Evolutionary conservation across 2,329 filamentous ascomycete genomes (phyloP).

Genomic region (Dendryphion nanum): DNA sequence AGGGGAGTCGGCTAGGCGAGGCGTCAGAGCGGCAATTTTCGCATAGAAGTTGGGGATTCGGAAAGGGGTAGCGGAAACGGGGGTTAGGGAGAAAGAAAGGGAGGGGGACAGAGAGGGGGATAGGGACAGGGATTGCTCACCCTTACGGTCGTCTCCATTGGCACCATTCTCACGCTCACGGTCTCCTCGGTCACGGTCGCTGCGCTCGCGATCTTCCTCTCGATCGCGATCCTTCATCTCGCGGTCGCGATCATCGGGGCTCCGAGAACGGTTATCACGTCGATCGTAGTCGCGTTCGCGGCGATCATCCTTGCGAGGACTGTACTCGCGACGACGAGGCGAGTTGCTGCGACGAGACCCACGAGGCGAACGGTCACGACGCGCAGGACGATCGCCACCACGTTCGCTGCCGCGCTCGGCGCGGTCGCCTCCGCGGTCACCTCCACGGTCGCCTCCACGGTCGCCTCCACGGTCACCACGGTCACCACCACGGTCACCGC

Average conservation of each 20-base stretch:
- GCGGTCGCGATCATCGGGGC: slow-evolving; percentile 49
- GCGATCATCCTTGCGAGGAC: slow-evolving; percentile 74
- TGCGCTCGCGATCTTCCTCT: slow-evolving; percentile 54
- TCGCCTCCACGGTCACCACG: slow-evolving; percentile 65
- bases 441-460: slow-evolving; percentile 31
- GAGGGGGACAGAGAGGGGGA: too few relatives aligned
- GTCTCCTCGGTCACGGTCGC: slow-evolving; percentile 50
- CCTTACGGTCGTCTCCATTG: slow-evolving; percentile 88
- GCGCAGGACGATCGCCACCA: slow-evolving; percentile 73
- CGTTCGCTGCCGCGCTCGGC: slow-evolving; percentile 68
- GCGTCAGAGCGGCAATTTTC: too few relatives aligned
- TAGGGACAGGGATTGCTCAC: too few relatives aligned
- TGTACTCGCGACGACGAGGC: slow-evolving; percentile 51
- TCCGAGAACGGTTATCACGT: slow-evolving; percentile 39
- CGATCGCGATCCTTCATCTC: slow-evolving; percentile 59
- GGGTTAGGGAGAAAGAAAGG: too few relatives aligned
- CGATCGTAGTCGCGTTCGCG: slow-evolving; percentile 63
- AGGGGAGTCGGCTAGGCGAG: slow-evolving; percentile 37
- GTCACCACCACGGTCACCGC: slow-evolving; percentile 59
- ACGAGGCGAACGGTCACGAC: slow-evolving; percentile 42
- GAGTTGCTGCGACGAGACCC: slow-evolving; percentile 59
- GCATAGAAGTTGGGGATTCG: too few relatives aligned
- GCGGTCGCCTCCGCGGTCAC: slow-evolving; percentile 84
- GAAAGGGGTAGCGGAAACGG: too few relatives aligned
- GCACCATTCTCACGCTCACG: slow-evolving; percentile 62